These are phyloP conservation scores for Tricholoma bakamatsutake DNA, from an alignment of 768 basidiomycete species.

Conservation along the genomic window DNA sequence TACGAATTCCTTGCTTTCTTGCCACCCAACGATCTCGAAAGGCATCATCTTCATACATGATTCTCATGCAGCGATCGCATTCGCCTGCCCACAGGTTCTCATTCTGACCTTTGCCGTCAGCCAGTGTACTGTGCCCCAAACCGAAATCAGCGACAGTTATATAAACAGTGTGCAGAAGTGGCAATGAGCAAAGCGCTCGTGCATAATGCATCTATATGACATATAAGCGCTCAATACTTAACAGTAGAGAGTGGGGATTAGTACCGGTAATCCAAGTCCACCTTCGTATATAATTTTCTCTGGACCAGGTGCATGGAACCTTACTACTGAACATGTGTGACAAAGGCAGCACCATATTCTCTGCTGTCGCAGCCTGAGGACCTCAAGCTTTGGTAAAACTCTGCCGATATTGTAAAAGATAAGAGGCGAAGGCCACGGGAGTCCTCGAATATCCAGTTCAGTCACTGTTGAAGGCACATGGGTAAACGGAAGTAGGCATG, in stretches of 20 bases:
- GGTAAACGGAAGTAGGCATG: constrained; percentile 18
- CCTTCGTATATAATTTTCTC: constrained; percentile 23
- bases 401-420: constrained; percentile 17
- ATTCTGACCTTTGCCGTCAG: constrained; percentile 13
- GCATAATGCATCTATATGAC: constrained; percentile 27
- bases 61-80: constrained; percentile 30
- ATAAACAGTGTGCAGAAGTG: constrained; percentile 23
- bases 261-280: constrained; percentile 30
- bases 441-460: constrained; percentile 25
- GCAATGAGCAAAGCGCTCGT: constrained; percentile 17
- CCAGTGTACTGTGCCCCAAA: constrained; percentile 12
- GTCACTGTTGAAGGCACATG: constrained; percentile 19
- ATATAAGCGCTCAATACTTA: neutral
- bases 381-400: constrained; percentile 19
- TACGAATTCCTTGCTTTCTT: constrained; percentile 20
- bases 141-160: constrained; percentile 26
- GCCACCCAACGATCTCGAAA: constrained; percentile 27
- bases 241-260: constrained; percentile 7
- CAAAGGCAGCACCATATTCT: constrained; percentile 32
- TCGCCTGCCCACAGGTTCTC: constrained; percentile 30
- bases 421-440: constrained; percentile 27
- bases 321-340: constrained; percentile 23
- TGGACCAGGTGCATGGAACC: constrained; percentile 20
- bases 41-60: constrained; percentile 27
- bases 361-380: constrained; percentile 20